phyloP scores from a whole-genome alignment of 495 filamentous ascomycete species.

The Aspergillus ellipticus region DNA sequence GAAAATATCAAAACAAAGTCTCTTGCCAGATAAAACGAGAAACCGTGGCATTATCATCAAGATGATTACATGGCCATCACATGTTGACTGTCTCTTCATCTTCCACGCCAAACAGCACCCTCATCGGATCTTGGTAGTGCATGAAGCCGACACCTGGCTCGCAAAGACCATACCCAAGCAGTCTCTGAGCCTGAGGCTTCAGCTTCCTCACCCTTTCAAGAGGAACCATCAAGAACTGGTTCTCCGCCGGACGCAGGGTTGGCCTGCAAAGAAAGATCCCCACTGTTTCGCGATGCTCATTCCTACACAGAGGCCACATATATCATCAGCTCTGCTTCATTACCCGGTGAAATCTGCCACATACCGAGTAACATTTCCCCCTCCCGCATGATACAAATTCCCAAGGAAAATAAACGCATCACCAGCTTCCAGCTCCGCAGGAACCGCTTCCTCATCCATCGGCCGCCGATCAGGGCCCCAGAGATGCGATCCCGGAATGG shows the following conservation, averaged over 20 bases:
- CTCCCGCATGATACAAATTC: slow-evolving; percentile 30
- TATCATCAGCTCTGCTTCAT: too few relatives aligned
- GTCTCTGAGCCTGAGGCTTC: slow-evolving; percentile 22
- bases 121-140: slow-evolving; percentile 21
- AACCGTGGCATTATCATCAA: too few relatives aligned
- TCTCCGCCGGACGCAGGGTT: slow-evolving; percentile 32
- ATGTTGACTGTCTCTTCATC: slow-evolving; percentile 20
- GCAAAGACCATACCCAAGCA: slow-evolving; percentile 24
- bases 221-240: slow-evolving; percentile 34
- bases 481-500: slow-evolving; percentile 43
- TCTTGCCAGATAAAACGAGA: too few relatives aligned
- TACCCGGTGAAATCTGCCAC: too few relatives aligned
- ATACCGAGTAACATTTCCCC: slow-evolving; percentile 26
- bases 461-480: slow-evolving; percentile 26
- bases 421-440: slow-evolving; percentile 26
- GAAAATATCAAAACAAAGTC: too few relatives aligned
- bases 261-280: slow-evolving; percentile 31
- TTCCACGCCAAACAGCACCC: slow-evolving; percentile 19
- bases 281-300: slow-evolving; percentile 23
- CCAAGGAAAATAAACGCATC: slow-evolving; percentile 33
- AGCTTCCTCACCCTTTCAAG: slow-evolving; percentile 27
- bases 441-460: slow-evolving; percentile 22
- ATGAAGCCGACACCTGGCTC: slow-evolving; percentile 20
- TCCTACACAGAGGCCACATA: slow-evolving; percentile 7
- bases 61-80: too few relatives aligned